A percentile compares a stretch with the other conserved stretches of the same genome.
phyloP scores from a whole-genome alignment of 2,329 filamentous ascomycete species.

The Neofusicoccum kwambonambiense region DNA sequence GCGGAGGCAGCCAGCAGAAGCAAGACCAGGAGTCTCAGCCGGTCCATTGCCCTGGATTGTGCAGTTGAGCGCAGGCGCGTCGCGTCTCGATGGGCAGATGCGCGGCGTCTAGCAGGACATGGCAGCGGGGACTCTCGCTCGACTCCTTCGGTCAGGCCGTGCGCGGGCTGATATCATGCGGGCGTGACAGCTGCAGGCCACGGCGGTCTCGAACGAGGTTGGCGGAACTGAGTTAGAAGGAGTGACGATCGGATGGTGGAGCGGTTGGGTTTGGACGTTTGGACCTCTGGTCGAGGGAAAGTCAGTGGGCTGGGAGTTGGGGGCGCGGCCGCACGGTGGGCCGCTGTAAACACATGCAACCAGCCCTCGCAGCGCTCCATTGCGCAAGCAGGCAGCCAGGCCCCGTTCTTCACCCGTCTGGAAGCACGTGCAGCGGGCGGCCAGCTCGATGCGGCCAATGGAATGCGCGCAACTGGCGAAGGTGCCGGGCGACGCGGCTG shows the following conservation, averaged over 20 bases:
- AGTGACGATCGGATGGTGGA: background rate
- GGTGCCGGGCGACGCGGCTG: background rate
- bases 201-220: background rate
- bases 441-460: conserved; percentile 1
- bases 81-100: background rate
- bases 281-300: background rate
- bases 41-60: conserved; percentile 6
- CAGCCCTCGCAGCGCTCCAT: background rate
- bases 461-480: background rate
- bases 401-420: background rate
- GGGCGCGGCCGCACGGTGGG: conserved; percentile 7
- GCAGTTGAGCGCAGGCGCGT: background rate
- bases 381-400: background rate
- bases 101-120: conserved; percentile 13
- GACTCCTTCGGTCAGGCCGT: background rate
- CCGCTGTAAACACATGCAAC: conserved; percentile 17
- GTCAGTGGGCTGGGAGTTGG: conserved; percentile 6
- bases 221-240: background rate
- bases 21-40: conserved; percentile 1
- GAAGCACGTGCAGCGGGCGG: conserved; percentile 6
- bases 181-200: background rate
- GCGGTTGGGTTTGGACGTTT: background rate
- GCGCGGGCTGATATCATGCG: conserved; percentile 7
- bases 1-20: conserved; percentile 1
- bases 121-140: background rate